These are phyloP conservation scores for Boletus tylopilopsis DNA, from an alignment of 768 basidiomycete genomes.

Conservation along the genomic window DNA sequence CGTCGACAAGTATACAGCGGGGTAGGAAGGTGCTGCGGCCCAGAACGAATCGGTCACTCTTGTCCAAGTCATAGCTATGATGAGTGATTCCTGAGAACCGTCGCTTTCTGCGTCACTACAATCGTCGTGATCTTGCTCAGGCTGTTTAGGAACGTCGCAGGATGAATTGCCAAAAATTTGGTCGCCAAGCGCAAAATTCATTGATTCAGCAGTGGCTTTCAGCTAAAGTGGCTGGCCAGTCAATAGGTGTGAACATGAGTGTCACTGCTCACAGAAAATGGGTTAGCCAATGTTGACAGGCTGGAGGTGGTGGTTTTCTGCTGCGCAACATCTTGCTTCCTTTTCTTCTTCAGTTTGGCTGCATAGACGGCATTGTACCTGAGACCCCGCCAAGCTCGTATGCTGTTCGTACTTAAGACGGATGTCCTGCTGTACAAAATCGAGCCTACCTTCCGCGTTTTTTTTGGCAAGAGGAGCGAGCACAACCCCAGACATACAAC, in stretches of 20 bases:
- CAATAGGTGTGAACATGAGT: background rate
- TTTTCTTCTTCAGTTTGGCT: conserved; percentile 59
- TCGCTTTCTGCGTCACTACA: conserved; percentile 36
- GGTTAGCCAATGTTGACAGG: conserved; percentile 45
- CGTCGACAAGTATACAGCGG: conserved; percentile 72
- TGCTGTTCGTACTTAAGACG: conserved; percentile 38
- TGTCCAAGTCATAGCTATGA: conserved; percentile 54
- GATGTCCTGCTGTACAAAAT: background rate
- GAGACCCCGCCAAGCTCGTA: conserved; percentile 79
- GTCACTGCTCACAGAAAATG: conserved; percentile 58
- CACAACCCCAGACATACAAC: conserved; percentile 83
- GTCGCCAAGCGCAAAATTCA: conserved; percentile 55
- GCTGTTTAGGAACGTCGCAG: conserved; percentile 15
- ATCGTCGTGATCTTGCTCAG: conserved; percentile 17
- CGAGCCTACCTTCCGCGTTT: conserved; percentile 71
- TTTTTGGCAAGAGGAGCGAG: conserved; percentile 64
- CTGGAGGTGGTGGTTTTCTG: conserved; percentile 34
- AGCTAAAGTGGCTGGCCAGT: conserved; percentile 14
- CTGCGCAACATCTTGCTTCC: conserved; percentile 36
- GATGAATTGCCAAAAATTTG: conserved; percentile 56
- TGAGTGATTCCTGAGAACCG: conserved; percentile 44
- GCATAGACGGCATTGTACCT: conserved; percentile 74
- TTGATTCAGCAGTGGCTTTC: conserved; percentile 28
- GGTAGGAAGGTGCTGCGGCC: conserved; percentile 61
- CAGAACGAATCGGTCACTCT: conserved; percentile 62